Percentiles rank a stretch among this genome's conserved stretches.
phyloP scores from a whole-genome alignment of 1,284 basidiomycete species.

The Marasmius tenuissimus region DNA sequence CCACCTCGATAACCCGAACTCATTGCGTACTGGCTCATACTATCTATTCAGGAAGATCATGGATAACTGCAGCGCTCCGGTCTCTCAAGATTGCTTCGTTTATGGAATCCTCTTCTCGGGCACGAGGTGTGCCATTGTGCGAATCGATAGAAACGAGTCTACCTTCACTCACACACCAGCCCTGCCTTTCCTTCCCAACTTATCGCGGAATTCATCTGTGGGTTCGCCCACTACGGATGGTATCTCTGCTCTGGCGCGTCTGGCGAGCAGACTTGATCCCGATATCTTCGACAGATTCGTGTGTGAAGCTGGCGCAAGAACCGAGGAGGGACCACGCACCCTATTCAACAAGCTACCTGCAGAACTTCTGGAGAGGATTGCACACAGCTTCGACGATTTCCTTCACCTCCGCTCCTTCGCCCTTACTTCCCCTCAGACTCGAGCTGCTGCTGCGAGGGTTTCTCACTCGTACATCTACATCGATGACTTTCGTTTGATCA shows the following conservation, averaged over 20 bases:
- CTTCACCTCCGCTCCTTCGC: slow-evolving; percentile 46
- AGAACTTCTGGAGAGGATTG: neutral
- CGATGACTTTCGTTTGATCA: neutral
- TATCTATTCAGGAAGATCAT: neutral
- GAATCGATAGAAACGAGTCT: neutral
- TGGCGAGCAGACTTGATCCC: neutral
- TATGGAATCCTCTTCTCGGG: neutral
- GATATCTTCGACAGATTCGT: neutral
- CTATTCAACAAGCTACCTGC: neutral
- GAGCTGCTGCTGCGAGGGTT: too few species aligned
- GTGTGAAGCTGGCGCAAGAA: slow-evolving; percentile 26
- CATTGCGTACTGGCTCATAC: neutral
- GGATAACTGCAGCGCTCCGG: neutral
- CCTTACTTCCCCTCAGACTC: too few species aligned
- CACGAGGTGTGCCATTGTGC: neutral
- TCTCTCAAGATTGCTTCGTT: neutral
- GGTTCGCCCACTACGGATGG: neutral
- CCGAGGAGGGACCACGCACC: slow-evolving; percentile 14
- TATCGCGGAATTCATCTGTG: too few species aligned
- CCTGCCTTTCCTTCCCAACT: neutral
- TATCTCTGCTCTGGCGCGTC: neutral
- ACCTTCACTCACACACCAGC: neutral
- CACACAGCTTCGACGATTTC: slow-evolving; percentile 30
- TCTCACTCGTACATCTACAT: neutral
- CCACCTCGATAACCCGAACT: neutral